A percentile compares a stretch with the other conserved stretches of the same genome.
phyloP scores from a whole-genome alignment of 2,329 filamentous ascomycete species.

The Neocucurbitaria cava region DNA sequence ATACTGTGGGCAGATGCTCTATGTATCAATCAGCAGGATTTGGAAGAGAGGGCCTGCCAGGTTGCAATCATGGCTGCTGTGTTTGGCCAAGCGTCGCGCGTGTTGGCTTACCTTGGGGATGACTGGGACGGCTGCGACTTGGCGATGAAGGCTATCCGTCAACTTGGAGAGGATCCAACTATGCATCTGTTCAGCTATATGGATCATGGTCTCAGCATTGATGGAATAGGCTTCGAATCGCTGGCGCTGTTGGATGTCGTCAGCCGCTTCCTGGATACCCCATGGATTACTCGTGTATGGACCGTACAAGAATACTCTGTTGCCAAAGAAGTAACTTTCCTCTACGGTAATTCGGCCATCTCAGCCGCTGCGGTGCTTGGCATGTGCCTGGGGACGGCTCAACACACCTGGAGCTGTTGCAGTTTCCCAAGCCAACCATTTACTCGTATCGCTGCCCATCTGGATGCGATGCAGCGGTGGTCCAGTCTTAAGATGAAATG shows the following conservation, averaged over 20 bases:
- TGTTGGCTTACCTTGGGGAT: background rate
- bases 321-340: no score
- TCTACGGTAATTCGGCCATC: background rate
- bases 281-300: background rate
- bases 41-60: slow-evolving; percentile 7
- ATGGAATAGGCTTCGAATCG: background rate
- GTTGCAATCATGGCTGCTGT: slow-evolving; percentile 17
- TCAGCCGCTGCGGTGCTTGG: background rate
- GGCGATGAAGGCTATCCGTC: background rate
- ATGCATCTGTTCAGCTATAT: background rate
- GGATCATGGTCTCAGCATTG: background rate
- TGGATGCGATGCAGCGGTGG: background rate
- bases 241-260: background rate
- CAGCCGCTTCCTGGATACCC: background rate
- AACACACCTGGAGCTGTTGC: background rate
- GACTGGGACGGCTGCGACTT: background rate
- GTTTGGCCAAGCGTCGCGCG: slow-evolving; percentile 3
- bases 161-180: background rate
- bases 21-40: slow-evolving; percentile 22
- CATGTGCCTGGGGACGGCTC: background rate
- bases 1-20: slow-evolving; percentile 13
- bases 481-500: no score
- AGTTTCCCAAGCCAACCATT: background rate
- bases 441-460: background rate
- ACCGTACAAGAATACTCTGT: background rate